Base-by-base conservation (phyloP, 208 protist genomes). In the Naegleria lovaniensis region DNA sequence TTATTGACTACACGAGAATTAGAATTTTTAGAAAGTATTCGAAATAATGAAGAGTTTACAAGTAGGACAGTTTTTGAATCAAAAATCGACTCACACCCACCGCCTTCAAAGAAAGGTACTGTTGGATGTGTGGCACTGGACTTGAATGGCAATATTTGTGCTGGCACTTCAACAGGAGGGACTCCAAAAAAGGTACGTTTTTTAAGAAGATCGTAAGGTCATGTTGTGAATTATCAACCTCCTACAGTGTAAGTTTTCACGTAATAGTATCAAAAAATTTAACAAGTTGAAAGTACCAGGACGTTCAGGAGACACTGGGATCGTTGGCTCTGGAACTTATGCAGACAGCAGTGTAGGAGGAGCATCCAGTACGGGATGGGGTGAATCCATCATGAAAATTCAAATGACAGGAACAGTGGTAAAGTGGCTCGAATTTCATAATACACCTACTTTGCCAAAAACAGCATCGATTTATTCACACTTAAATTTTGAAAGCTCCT, bases 91-190 rank as follows among this genome's bases (percentile, higher is more conserved):
- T 16, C 40, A 52, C n/a, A n/a, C n/a, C 40, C 41, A 85, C 40
- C 39, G 52, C 88, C 40, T 38, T 38, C 33, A 83, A 90, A 90
- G 48, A 90, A 16, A 33, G 88, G 88, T 29, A 90, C 88, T 4
- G 88, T 90, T 59, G 88, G 88, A 48, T 9, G 6, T 33, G 88
- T 90, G 9, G 88, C 39, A 48, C 33, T 90, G 15, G 88, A 90
- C 29, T 19, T n/a, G 15, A 36, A 59, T 59, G 88, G 88, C 9
- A 85, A 58, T 52, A 22, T 90, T 25, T 22, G 29, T 33, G 88
- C 88, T 51, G 88, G 39, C 6, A 90, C 88, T 59, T 90, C 88
- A 25, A 90, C 88, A n/a, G 88, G 88, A 51, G 83, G 83, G n/a
- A 41, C 22, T 9, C 15, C 83, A 16, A 87, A 87, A 22, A 87